These are phyloP conservation scores for Saururus chinensis DNA, from an alignment of 164 flowering plant species.

Conservation along the genomic window DNA sequence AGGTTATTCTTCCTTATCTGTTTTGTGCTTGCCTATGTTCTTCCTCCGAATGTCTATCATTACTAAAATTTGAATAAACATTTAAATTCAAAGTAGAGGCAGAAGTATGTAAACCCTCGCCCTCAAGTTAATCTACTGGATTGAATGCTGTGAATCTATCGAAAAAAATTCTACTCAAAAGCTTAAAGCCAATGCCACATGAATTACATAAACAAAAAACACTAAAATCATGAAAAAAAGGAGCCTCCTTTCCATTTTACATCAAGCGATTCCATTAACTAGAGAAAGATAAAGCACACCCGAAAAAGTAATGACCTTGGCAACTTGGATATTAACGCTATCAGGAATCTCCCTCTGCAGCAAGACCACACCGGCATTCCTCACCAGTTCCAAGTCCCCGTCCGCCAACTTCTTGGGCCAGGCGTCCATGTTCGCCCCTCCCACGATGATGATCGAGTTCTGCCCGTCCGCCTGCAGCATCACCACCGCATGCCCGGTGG, in stretches of 20 bases:
- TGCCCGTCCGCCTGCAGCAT: slow-evolving; percentile 83
- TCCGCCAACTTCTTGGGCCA: slow-evolving; percentile 53
- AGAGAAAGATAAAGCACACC: background rate
- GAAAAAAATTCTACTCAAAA: too few relatives aligned
- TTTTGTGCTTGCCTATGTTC: too few relatives aligned
- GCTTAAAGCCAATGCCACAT: too few relatives aligned
- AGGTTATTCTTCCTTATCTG: too few relatives aligned
- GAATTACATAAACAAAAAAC: background rate
- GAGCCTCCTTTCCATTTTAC: background rate
- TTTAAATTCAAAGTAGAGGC: too few relatives aligned
- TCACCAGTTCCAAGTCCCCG: slow-evolving; percentile 47
- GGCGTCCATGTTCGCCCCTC: slow-evolving; percentile 76
- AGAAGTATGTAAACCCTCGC: too few relatives aligned
- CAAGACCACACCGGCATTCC: slow-evolving; percentile 72
- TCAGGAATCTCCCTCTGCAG: slow-evolving; percentile 97
- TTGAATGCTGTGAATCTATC: too few relatives aligned
- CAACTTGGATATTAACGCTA: slow-evolving; percentile 83
- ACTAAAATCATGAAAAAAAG: background rate
- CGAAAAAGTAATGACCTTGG: slow-evolving; percentile 42
- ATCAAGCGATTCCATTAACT: background rate
- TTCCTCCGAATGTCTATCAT: too few relatives aligned
- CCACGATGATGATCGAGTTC: slow-evolving; percentile 90
- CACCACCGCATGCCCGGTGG: slow-evolving; percentile 97
- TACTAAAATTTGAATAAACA: too few relatives aligned
- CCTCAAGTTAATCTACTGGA: too few relatives aligned